phyloP scores from a whole-genome alignment of 176 grass and related monocot species.

The Avena atlantica region DNA sequence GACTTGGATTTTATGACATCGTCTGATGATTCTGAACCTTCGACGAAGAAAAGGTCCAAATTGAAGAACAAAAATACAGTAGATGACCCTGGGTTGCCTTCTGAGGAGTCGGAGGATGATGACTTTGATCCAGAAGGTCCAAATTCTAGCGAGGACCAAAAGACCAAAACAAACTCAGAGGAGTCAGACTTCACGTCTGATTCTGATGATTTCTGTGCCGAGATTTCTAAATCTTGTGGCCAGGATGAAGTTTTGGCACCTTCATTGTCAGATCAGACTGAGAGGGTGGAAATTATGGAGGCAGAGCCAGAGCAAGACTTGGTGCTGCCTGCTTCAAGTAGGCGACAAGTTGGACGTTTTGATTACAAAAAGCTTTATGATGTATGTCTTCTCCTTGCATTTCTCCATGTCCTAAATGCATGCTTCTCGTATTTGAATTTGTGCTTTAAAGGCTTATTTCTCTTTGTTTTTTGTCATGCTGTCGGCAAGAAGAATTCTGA shows the following conservation, averaged over 20 bases:
- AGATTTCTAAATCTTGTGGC: constrained; percentile 68
- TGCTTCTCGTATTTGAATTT: constrained; percentile 27
- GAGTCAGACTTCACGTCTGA: constrained; percentile 92
- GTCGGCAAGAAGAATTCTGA: constrained; percentile 29
- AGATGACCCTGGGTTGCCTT: constrained; percentile 76
- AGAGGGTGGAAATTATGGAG: constrained; percentile 38
- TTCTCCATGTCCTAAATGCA: constrained; percentile 5
- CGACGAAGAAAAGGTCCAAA: constrained; percentile 41
- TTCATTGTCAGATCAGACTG: constrained; percentile 36
- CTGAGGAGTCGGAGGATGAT: constrained; percentile 97
- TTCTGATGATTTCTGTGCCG: constrained; percentile 89
- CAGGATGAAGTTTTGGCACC: constrained; percentile 43
- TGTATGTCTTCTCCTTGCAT: constrained; percentile 58
- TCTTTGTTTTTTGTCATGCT: constrained; percentile 29
- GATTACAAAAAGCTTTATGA: constrained; percentile 93
- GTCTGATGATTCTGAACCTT: constrained; percentile 53
- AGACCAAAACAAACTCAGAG: constrained; percentile 51
- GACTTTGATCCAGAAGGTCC: constrained; percentile 77
- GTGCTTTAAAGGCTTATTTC: constrained; percentile 8
- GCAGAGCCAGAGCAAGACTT: constrained; percentile 54
- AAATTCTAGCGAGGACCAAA: constrained; percentile 62
- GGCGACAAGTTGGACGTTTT: constrained; percentile 65
- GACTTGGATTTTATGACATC: constrained; percentile 56
- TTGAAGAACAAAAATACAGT: constrained; percentile 46
- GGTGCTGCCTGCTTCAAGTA: constrained; percentile 53